These are phyloP conservation scores for Harringtonia aguacate DNA, from an alignment of 2,329 filamentous ascomycete genomes.

Conservation along the genomic window DNA sequence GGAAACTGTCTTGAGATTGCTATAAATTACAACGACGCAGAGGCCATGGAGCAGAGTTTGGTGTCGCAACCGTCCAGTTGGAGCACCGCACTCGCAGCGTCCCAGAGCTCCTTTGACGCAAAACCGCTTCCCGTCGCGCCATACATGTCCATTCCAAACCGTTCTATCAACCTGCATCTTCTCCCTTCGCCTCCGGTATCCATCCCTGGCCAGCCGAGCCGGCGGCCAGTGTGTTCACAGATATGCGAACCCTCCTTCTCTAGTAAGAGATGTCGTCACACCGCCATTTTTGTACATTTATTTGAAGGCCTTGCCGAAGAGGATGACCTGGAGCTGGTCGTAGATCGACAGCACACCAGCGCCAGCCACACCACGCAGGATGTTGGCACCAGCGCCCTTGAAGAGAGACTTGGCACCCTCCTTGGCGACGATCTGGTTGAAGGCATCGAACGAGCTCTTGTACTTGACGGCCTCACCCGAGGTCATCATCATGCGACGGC, in stretches of 20 bases:
- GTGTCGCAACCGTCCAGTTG: neutral
- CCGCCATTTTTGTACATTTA: constrained; percentile 21
- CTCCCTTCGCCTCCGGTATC: neutral
- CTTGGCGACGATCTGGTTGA: constrained; percentile 90
- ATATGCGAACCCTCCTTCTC: no score
- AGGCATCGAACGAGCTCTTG: constrained; percentile 91
- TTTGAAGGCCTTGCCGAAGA: constrained; percentile 99
- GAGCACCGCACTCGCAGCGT: neutral
- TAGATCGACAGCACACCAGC: constrained; percentile 99
- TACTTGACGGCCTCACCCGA: constrained; percentile 98
- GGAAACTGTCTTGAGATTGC: constrained; percentile 44
- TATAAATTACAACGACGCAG: constrained; percentile 48
- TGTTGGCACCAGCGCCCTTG: constrained; percentile 99
- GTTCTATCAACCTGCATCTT: neutral
- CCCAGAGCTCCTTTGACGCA: constrained; percentile 14
- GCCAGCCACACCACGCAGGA: constrained; percentile 99
- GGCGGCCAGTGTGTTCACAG: neutral
- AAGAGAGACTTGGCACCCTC: constrained; percentile 99
- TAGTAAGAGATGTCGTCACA: no score
- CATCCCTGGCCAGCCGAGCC: neutral
- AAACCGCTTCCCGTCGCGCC: constrained; percentile 7
- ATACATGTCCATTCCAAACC: neutral
- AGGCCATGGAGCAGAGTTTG: constrained; percentile 1
- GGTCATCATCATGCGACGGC: constrained; percentile 99
- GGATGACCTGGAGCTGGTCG: constrained; percentile 96